Conservation (phyloP, 257 asterid species). For the Coffea eugenioides region DNA sequence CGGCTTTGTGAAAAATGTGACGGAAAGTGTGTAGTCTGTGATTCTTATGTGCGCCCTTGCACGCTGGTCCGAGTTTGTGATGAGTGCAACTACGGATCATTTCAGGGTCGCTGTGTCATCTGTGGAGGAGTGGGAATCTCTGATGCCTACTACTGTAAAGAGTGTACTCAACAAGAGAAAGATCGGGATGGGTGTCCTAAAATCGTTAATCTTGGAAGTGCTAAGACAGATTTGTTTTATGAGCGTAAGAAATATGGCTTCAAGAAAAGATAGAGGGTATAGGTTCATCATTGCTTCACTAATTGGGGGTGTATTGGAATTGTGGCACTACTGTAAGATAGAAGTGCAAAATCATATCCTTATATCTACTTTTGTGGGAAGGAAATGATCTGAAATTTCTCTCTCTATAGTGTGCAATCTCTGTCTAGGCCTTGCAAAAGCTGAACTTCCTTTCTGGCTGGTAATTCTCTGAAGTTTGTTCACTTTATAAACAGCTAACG, state of each 20-base stretch:
- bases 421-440: background rate
- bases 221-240: slow-evolving; percentile 75
- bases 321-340: background rate
- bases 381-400: background rate
- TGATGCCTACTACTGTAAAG: slow-evolving; percentile 84
- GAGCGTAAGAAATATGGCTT: slow-evolving; percentile 91
- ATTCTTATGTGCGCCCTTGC: slow-evolving; percentile 90
- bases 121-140: slow-evolving; percentile 87
- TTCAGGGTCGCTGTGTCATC: slow-evolving; percentile 84
- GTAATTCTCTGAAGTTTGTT: background rate
- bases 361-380: background rate
- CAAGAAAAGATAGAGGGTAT: slow-evolving; percentile 51
- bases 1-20: slow-evolving; percentile 87
- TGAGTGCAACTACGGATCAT: slow-evolving; percentile 87
- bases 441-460: background rate
- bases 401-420: background rate
- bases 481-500: background rate
- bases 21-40: slow-evolving; percentile 89
- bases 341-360: background rate
- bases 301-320: background rate
- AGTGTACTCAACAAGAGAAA: slow-evolving; percentile 85
- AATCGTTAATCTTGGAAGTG: slow-evolving; percentile 85
- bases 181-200: slow-evolving; percentile 92
- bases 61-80: slow-evolving; percentile 84
- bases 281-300: background rate